Evolutionary conservation across 2,329 filamentous ascomycete species (phyloP).

Genomic region (Phaeosphaeria sp.): DNA sequence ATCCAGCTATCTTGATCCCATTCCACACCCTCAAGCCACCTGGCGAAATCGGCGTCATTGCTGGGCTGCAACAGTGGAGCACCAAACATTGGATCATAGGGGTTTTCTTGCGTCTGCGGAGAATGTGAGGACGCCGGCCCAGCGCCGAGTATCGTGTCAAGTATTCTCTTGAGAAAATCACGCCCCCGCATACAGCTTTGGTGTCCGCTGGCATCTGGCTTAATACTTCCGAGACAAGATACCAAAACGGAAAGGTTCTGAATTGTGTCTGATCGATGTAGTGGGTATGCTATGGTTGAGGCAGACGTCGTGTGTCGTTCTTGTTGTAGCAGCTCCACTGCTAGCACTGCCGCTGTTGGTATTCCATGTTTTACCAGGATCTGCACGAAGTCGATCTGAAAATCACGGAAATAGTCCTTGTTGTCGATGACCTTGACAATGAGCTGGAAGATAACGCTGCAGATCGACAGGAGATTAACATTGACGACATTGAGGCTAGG

Average conservation of each 20-base stretch:
- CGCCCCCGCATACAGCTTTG: constrained; percentile 52
- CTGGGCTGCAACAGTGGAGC: constrained; percentile 42
- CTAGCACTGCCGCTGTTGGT: constrained; percentile 52
- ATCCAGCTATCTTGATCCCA: constrained; percentile 49
- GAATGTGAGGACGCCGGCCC: constrained; percentile 9
- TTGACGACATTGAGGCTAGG: constrained; percentile 26
- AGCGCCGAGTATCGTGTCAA: constrained; percentile 52
- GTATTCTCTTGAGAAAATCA: constrained; percentile 50
- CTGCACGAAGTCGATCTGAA: constrained; percentile 51
- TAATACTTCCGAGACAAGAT: constrained; percentile 49
- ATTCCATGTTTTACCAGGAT: constrained; percentile 50
- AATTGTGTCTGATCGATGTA: constrained; percentile 54
- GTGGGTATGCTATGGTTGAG: constrained; percentile 35
- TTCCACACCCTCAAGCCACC: constrained; percentile 54
- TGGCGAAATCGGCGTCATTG: constrained; percentile 53
- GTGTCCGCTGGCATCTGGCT: constrained; percentile 49
- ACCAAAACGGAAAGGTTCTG: constrained; percentile 56
- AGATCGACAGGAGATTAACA: constrained; percentile 45
- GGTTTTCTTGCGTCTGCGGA: constrained; percentile 5
- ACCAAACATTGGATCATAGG: constrained; percentile 41
- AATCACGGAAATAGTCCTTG: constrained; percentile 51
- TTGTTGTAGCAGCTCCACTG: constrained; percentile 54
- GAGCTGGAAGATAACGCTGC: constrained; percentile 47
- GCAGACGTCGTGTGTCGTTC: constrained; percentile 37
- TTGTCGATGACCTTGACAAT: constrained; percentile 48